phyloP scores from a whole-genome alignment of 1,284 basidiomycete genomes.

The Trichosporon coremiiforme region DNA sequence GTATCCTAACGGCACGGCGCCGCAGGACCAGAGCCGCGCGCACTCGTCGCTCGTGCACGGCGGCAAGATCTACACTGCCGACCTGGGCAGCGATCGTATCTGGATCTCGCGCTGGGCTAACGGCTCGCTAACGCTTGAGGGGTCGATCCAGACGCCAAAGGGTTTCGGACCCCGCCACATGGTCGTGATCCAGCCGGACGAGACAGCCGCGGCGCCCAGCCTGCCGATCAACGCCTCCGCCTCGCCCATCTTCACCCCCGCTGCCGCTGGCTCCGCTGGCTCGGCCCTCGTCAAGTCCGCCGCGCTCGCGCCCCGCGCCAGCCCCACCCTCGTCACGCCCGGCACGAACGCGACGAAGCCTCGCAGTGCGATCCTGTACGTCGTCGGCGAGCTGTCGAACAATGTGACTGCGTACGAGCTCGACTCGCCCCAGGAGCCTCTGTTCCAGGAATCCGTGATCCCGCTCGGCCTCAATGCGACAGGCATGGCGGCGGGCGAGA shows the following conservation, averaged over 20 bases:
- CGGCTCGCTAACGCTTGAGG: conserved; percentile 1
- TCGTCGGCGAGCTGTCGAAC: conserved; percentile 15
- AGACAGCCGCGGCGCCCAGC: background rate
- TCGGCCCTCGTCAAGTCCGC: background rate
- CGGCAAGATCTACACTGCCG: conserved; percentile 9
- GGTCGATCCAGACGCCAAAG: background rate
- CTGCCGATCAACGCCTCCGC: conserved; percentile 1
- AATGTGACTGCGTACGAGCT: background rate
- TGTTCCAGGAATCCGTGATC: background rate
- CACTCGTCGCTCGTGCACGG: conserved; percentile 2
- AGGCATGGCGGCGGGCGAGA: conserved; percentile 10
- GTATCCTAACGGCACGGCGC: background rate
- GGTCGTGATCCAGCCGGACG: background rate
- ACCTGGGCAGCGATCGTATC: conserved; percentile 7
- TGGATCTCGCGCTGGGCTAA: background rate
- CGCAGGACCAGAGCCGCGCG: conserved; percentile 12
- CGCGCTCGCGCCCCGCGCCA: background rate
- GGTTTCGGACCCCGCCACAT: conserved; percentile 11
- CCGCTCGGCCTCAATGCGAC: background rate
- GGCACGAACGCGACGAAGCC: conserved; percentile 1
- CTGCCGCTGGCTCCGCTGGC: background rate
- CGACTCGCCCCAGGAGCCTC: background rate
- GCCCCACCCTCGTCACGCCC: background rate
- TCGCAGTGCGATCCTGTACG: conserved; percentile 1
- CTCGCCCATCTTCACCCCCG: background rate